Percentiles rank a stretch among this genome's conserved stretches.
These are phyloP conservation scores for Solanum lycopersicoides DNA, from an alignment of 257 asterid genomes.

Conservation along the genomic window DNA sequence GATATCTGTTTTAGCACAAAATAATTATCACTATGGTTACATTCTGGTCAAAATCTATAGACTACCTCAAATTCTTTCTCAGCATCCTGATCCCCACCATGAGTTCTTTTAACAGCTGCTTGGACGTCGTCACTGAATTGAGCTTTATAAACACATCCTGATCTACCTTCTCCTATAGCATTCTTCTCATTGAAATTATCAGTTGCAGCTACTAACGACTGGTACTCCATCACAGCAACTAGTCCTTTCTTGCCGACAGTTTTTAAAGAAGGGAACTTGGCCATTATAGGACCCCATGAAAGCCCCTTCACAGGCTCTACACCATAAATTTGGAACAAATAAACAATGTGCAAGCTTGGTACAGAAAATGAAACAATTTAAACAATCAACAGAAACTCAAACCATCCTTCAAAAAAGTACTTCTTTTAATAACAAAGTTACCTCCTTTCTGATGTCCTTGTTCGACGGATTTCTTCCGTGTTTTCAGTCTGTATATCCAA, in stretches of 20 bases:
- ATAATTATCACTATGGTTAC: neutral
- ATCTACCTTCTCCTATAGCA: constrained; percentile 70
- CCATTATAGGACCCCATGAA: constrained; percentile 48
- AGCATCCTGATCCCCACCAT: constrained; percentile 49
- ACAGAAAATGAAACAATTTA: neutral
- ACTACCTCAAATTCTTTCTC: constrained; percentile 70
- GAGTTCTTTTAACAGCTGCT: constrained; percentile 69
- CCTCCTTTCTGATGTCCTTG: constrained; percentile 37
- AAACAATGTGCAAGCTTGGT: neutral
- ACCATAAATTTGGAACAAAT: neutral
- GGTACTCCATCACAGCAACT: constrained; percentile 55
- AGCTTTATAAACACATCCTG: constrained; percentile 72
- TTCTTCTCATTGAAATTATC: constrained; percentile 55
- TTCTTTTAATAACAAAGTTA: constrained; percentile 3
- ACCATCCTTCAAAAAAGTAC: neutral
- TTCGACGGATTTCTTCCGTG: constrained; percentile 28
- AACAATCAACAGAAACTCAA: neutral
- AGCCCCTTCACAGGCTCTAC: constrained; percentile 37
- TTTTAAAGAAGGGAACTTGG: constrained; percentile 41
- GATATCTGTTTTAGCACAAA: neutral
- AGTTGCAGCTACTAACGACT: constrained; percentile 59
- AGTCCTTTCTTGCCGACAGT: constrained; percentile 51
- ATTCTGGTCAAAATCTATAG: neutral
- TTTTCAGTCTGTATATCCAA: constrained; percentile 53
- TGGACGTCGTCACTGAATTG: constrained; percentile 38